phyloP scores from a whole-genome alignment of 2,329 filamentous ascomycete genomes.

The Thelonectria rubi region DNA sequence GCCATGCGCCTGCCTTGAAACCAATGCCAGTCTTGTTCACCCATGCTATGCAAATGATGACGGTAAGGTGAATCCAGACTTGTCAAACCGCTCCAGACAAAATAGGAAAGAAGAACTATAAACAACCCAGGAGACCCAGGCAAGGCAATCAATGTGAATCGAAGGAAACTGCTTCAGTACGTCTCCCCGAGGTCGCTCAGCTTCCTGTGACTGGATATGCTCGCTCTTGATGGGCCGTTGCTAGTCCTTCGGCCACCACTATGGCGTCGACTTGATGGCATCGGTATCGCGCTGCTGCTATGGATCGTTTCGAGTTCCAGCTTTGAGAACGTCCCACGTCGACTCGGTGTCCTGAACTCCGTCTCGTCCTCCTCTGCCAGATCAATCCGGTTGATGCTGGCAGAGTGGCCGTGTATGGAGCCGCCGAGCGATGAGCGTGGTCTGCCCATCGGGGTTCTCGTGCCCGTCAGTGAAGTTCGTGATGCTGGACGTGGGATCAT shows the following conservation, averaged over 20 bases:
- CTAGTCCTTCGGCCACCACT: conserved; percentile 56
- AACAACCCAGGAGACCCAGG: conserved; percentile 27
- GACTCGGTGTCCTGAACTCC: conserved; percentile 61
- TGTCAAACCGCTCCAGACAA: conserved; percentile 37
- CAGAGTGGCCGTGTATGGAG: conserved; percentile 66
- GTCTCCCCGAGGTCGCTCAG: conserved; percentile 64
- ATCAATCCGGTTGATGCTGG: conserved; percentile 66
- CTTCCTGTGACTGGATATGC: conserved; percentile 49
- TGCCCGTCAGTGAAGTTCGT: conserved; percentile 67
- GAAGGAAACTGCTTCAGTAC: conserved; percentile 50
- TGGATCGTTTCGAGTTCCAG: conserved; percentile 54
- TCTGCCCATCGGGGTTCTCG: conserved; percentile 73
- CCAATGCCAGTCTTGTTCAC: conserved; percentile 36
- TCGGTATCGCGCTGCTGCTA: conserved; percentile 55
- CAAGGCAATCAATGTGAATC: conserved; percentile 12
- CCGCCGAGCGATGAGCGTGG: conserved; percentile 77
- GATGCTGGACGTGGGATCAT: conserved; percentile 70
- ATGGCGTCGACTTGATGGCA: conserved; percentile 55
- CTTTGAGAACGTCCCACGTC: conserved; percentile 62
- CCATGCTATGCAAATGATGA: conserved; percentile 37
- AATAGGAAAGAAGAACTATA: conserved; percentile 32
- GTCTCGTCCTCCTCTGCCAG: conserved; percentile 55
- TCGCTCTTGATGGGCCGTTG: conserved; percentile 48
- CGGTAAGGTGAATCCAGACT: conserved; percentile 29
- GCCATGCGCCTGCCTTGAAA: conserved; percentile 42